Base-by-base conservation (phyloP, 176 grass and related monocot species). In the Bromus sterilis region DNA sequence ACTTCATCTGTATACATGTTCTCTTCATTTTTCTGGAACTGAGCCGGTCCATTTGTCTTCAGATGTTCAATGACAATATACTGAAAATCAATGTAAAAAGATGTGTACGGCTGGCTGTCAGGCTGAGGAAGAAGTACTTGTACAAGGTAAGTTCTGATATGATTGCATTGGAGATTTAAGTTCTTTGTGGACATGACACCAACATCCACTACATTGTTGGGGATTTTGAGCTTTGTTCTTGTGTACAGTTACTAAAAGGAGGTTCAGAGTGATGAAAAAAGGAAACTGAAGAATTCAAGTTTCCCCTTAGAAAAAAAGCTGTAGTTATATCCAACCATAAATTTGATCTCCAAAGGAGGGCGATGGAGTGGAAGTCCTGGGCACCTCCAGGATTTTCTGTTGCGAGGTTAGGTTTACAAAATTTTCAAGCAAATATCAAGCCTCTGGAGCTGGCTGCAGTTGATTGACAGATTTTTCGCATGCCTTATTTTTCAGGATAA, bases 51-150 rank as follows among this genome's bases (percentile, higher is more conserved):
- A 1, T 49, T 74, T 63, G 71, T 58, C 6, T 89, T 68, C 78
- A 99, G 96, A 99, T 99, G 91, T 95, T 99, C 80, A 99, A 99
- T 48, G 96, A 99, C 59, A 99, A 99, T 74, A 20, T 93, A 77
- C 85, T 99, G 80, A 91, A 99, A 76, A 91, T 99, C 56, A 91
- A 93, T 87, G 90, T 99, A 37, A 95, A 95, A 82, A 89, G 96
- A 90, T 99, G 96, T 1, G 74, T 95, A 70, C 87, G 82, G 56
- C 74, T 95, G 85, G 96, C 96, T 56, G 84, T 99, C 79, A 99
- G 95, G 80, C 44, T 95, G 83, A 89, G 90, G 90, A 93, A 95
- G 82, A 95, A 89, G 80, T 93, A 89, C 74, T 58, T 62, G 31
- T 63, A 87, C 88, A 98, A 93, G 88, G 92, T 95, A 88, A 72